Percentiles rank a stretch among this genome's conserved stretches.
phyloP scores from a whole-genome alignment of 2,329 filamentous ascomycete species.

The Waltergamsia citrina region DNA sequence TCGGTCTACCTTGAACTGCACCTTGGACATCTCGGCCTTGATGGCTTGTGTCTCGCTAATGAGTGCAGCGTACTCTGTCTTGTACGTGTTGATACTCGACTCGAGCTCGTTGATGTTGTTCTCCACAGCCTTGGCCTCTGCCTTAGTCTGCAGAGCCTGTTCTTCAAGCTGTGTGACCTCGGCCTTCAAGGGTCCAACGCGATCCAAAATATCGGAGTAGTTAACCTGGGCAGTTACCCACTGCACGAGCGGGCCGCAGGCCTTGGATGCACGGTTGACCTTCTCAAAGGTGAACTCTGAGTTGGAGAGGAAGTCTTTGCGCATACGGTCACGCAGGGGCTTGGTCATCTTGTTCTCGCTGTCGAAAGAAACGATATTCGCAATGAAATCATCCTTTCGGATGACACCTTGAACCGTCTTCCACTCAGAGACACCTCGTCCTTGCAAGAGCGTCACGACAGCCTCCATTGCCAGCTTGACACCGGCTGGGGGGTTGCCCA shows the following conservation, averaged over 20 bases:
- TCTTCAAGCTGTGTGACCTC: slow-evolving; percentile 85
- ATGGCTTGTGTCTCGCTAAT: slow-evolving; percentile 97
- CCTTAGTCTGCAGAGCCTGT: slow-evolving; percentile 83
- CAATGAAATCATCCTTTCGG: slow-evolving; percentile 91
- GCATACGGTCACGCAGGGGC: slow-evolving; percentile 75
- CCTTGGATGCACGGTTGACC: slow-evolving; percentile 92
- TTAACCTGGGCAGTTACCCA: slow-evolving; percentile 96
- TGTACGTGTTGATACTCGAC: slow-evolving; percentile 87
- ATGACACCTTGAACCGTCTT: slow-evolving; percentile 84
- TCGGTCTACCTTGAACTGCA: slow-evolving; percentile 96
- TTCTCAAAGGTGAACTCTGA: slow-evolving; percentile 94
- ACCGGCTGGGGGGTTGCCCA: slow-evolving; percentile 84
- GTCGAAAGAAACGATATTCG: slow-evolving; percentile 94
- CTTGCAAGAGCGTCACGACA: slow-evolving; percentile 80
- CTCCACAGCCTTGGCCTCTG: slow-evolving; percentile 84
- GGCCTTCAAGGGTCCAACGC: slow-evolving; percentile 82
- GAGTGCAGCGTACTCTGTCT: slow-evolving; percentile 87
- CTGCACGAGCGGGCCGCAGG: slow-evolving; percentile 91
- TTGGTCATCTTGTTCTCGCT: slow-evolving; percentile 94
- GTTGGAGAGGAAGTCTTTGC: slow-evolving; percentile 82
- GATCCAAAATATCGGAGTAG: slow-evolving; percentile 94
- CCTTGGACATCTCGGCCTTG: slow-evolving; percentile 91
- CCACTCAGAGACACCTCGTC: slow-evolving; percentile 79
- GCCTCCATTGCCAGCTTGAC: slow-evolving; percentile 89
- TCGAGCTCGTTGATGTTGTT: slow-evolving; percentile 79